Conservation (phyloP, 345 rosid species). For the Eucalyptus pauciflora region DNA sequence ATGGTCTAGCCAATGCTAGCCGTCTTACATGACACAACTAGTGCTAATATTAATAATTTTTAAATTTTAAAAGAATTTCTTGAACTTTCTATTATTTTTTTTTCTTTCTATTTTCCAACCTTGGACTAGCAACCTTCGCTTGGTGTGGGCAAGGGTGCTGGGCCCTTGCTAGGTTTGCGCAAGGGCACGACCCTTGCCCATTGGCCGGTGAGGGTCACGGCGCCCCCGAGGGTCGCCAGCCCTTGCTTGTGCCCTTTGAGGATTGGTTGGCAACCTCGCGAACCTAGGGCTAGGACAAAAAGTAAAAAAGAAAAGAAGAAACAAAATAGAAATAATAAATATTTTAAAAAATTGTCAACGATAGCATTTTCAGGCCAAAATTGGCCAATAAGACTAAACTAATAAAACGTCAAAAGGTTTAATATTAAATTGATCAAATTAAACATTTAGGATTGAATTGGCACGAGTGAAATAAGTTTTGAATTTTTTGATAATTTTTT, state of each 20-base stretch:
- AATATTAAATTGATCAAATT: not conserved
- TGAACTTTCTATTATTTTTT: no score
- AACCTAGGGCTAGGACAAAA: not conserved
- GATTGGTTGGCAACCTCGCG: not conserved
- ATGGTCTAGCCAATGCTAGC: rapidly evolving
- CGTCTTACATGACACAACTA: rapidly evolving
- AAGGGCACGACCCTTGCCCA: not conserved
- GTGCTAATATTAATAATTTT: no score
- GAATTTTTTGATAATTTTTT: not conserved
- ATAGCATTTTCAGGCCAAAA: not conserved
- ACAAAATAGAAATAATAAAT: not conserved
- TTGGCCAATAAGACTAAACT: not conserved
- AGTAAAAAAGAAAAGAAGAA: not conserved
- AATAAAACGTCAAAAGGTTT: not conserved
- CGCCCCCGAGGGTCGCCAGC: not conserved
- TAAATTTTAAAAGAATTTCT: rapidly evolving
- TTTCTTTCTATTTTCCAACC: not conserved
- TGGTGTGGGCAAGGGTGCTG: not conserved
- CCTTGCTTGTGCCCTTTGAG: not conserved
- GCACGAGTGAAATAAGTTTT: not conserved
- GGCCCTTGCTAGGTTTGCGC: not conserved
- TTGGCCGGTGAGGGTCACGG: rapidly evolving
- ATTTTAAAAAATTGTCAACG: not conserved
- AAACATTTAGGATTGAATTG: not conserved
- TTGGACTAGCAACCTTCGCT: rapidly evolving